A percentile compares a stretch with the other conserved stretches of the same genome.
These are phyloP conservation scores for Panaeolus cyanescens DNA, from an alignment of 768 basidiomycete species.

Conservation along the genomic window DNA sequence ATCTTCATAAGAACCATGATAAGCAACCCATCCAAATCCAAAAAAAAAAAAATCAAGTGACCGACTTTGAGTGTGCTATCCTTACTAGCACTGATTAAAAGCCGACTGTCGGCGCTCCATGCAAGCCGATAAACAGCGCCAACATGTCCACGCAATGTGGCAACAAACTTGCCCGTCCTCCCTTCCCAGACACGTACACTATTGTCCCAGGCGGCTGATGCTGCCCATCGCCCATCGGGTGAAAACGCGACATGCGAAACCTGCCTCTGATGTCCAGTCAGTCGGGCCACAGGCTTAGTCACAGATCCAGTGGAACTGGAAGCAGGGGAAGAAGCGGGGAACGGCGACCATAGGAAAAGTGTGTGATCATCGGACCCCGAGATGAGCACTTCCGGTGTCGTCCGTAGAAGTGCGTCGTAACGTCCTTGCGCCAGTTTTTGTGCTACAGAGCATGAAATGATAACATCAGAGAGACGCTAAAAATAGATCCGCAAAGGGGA, in stretches of 20 bases:
- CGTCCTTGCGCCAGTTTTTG: slow-evolving; percentile 75
- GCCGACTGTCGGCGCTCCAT: slow-evolving; percentile 92
- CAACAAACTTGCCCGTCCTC: slow-evolving; percentile 81
- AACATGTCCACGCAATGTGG: slow-evolving; percentile 89
- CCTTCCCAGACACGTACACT: slow-evolving; percentile 94
- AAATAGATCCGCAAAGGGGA: neutral
- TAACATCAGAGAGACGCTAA: neutral
- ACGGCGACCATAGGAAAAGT: slow-evolving; percentile 91
- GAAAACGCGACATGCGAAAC: slow-evolving; percentile 93
- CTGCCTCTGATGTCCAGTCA: slow-evolving; percentile 95
- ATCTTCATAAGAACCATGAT: slow-evolving; percentile 49
- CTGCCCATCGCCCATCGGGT: slow-evolving; percentile 91
- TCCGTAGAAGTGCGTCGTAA: slow-evolving; percentile 69
- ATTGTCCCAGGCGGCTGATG: slow-evolving; percentile 89
- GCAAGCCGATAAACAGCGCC: slow-evolving; percentile 92
- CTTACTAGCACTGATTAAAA: slow-evolving; percentile 93
- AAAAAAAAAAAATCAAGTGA: slow-evolving; percentile 7
- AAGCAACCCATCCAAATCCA: neutral
- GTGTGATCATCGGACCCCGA: slow-evolving; percentile 99
- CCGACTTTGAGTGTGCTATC: slow-evolving; percentile 93
- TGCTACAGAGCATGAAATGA: slow-evolving; percentile 43
- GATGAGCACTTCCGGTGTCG: slow-evolving; percentile 81
- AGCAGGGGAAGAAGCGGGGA: slow-evolving; percentile 46
- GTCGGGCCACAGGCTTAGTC: slow-evolving; percentile 56
- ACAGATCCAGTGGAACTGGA: slow-evolving; percentile 15